phyloP scores from a whole-genome alignment of 2,329 filamentous ascomycete genomes.

The Epichloe elymi region DNA sequence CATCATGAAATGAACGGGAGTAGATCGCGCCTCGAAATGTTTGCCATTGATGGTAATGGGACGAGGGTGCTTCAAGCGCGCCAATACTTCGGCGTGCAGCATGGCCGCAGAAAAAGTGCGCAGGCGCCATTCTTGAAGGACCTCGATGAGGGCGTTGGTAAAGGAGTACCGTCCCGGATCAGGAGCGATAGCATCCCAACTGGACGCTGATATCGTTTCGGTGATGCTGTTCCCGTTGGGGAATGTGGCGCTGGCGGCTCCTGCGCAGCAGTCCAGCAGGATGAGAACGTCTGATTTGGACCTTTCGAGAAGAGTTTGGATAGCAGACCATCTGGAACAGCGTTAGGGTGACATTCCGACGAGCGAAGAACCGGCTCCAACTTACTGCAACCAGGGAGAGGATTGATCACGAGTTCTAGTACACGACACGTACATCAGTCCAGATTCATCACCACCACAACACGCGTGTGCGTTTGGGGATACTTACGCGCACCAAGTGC shows the following conservation, averaged over 20 bases:
- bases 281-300: slow-evolving; percentile 45
- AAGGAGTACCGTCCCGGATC: slow-evolving; percentile 47
- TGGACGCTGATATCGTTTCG: slow-evolving; percentile 48
- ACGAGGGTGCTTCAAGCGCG: slow-evolving; percentile 45
- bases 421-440: not conserved
- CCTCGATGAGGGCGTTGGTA: slow-evolving; percentile 45
- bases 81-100: slow-evolving; percentile 46
- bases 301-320: slow-evolving; percentile 44
- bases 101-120: slow-evolving; percentile 45
- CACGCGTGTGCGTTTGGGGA: not conserved
- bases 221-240: slow-evolving; percentile 45
- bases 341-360: not conserved
- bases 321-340: slow-evolving; percentile 39
- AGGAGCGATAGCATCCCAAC: slow-evolving; percentile 48
- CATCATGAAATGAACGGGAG: slow-evolving; percentile 51
- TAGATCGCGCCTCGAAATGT: slow-evolving; percentile 43
- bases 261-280: slow-evolving; percentile 45
- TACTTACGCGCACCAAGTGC: slow-evolving; percentile 46
- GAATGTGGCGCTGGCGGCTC: slow-evolving; percentile 46
- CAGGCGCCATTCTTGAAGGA: slow-evolving; percentile 42
- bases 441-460: not conserved
- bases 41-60: slow-evolving; percentile 45
- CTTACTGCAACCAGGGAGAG: slow-evolving; percentile 43
- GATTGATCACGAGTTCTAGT: slow-evolving; percentile 33
- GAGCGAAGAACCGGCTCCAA: slow-evolving; percentile 1